Conservation (phyloP, 345 rosid genomes). For the Passiflora organensis region DNA sequence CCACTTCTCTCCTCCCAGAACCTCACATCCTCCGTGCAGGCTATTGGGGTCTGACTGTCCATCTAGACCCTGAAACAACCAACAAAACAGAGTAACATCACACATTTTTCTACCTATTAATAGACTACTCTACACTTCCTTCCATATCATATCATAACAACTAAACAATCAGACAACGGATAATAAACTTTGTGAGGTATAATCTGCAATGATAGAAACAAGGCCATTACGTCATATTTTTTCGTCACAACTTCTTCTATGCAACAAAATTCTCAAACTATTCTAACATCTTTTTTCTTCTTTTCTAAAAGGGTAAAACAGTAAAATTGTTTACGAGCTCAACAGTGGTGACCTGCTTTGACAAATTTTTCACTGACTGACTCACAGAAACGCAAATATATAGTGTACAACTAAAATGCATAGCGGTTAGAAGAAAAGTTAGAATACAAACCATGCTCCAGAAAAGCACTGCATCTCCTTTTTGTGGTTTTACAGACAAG, state of each 20-base stretch:
- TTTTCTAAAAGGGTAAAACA: too few relatives aligned
- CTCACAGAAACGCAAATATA: background rate
- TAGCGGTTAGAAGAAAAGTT: background rate
- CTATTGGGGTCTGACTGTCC: constrained; percentile 81
- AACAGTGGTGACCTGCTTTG: too few relatives aligned
- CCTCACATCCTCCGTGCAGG: constrained; percentile 93
- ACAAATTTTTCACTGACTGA: background rate
- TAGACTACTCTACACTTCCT: background rate
- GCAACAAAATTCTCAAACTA: too few relatives aligned
- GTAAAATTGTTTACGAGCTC: too few relatives aligned
- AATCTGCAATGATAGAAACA: too few relatives aligned
- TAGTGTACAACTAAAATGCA: background rate
- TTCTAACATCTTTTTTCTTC: too few relatives aligned
- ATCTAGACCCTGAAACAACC: constrained; percentile 53
- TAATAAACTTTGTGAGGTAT: too few relatives aligned
- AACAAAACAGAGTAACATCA: background rate
- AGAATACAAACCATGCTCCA: constrained; percentile 91
- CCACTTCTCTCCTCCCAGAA: constrained; percentile 84
- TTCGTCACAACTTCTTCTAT: background rate
- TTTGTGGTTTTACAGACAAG: constrained; percentile 75
- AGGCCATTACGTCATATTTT: background rate
- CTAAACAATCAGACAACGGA: too few relatives aligned
- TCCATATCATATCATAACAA: background rate
- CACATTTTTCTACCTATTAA: background rate
- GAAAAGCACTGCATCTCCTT: constrained; percentile 90